A percentile compares a stretch with the other conserved stretches of the same genome.
phyloP scores from a whole-genome alignment of 164 flowering plant species.

The Protea cynaroides region DNA sequence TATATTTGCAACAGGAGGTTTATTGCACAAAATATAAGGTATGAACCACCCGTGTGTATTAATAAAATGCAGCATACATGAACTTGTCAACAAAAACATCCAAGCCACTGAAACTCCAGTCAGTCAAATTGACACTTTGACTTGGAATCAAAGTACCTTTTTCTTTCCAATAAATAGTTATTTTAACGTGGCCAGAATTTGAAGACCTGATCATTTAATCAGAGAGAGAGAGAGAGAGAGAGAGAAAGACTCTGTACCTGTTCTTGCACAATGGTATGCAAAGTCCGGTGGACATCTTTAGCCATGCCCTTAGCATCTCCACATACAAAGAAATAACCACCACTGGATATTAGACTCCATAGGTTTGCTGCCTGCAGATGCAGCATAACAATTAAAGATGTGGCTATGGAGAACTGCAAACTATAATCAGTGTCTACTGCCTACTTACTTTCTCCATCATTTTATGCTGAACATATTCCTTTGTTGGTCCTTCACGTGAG shows the following conservation, averaged over 20 bases:
- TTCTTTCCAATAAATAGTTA: too few species aligned
- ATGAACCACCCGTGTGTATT: background rate
- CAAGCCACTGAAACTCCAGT: too few species aligned
- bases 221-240: background rate
- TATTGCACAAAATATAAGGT: background rate
- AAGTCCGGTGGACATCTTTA: slow-evolving; percentile 78
- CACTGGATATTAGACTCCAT: slow-evolving; percentile 62
- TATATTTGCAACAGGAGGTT: background rate
- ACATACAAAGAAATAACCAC: slow-evolving; percentile 78
- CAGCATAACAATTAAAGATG: background rate
- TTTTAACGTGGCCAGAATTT: too few species aligned
- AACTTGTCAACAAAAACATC: too few species aligned
- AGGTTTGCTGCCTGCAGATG: slow-evolving; percentile 53
- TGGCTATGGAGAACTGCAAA: background rate
- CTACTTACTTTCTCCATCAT: slow-evolving; percentile 65
- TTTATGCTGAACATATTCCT: slow-evolving; percentile 94
- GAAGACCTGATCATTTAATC: too few species aligned
- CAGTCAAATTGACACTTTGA: too few species aligned
- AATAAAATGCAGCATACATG: too few species aligned
- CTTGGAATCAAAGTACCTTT: too few species aligned
- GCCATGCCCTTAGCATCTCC: slow-evolving; percentile 99
- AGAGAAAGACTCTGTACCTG: slow-evolving; percentile 39
- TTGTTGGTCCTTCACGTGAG: slow-evolving; percentile 80
- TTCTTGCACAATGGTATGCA: slow-evolving; percentile 74
- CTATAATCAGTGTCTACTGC: background rate